Base-by-base conservation (phyloP, 2,329 filamentous ascomycete genomes). In the Xylaria sp. region DNA sequence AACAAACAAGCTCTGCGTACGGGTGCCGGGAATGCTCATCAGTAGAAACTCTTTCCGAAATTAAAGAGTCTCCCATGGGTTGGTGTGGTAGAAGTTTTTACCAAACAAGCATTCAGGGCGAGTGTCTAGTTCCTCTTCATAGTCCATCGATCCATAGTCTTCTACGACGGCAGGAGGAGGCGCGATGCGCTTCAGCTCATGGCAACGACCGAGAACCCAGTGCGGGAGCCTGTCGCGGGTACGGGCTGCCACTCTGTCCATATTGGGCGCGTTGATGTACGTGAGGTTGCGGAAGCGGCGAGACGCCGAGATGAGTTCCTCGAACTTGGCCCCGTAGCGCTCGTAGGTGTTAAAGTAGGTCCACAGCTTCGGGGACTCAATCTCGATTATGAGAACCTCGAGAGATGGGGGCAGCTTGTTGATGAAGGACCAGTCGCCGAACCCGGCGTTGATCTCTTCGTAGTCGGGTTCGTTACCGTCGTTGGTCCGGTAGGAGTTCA, bases 251-350 rank as follows among this genome's bases (percentile, higher is more conserved):
- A 60, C 51, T 14, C 0, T 2, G 1, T 31, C 3, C 5, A 64
- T 14, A 9, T 3, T 1, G 2, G 58, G 57, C 3, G 61, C 57
- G 0, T 1, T 2, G 40, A 63, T 21, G 15, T 6, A n/a, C 17
- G 5, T 14, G 7, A 63, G 61, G 2, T 53, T 52, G 4, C 9
- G 9, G 42, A 65, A 65, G 0, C 11, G 5, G 6, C 17, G 2
- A 1, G 56, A 23, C 4, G 59, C 40, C 0, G 21, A 19, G 5
- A 63, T 12, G 14, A 65, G 56, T 28, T 56, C 53, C 33, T 61
- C 60, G 15, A 64, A 43, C 45, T 61, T 64, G 50, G 53, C 64
- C 1, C 57, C 60, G 49, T 43, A 61, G 42, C 57, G 47, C 52
- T 57, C 57, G 31, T 61, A 63, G 1, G 42, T 60, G 31, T 63